phyloP scores from a whole-genome alignment of 306 rosid genomes.

The Oxytropis ochrocephala region DNA sequence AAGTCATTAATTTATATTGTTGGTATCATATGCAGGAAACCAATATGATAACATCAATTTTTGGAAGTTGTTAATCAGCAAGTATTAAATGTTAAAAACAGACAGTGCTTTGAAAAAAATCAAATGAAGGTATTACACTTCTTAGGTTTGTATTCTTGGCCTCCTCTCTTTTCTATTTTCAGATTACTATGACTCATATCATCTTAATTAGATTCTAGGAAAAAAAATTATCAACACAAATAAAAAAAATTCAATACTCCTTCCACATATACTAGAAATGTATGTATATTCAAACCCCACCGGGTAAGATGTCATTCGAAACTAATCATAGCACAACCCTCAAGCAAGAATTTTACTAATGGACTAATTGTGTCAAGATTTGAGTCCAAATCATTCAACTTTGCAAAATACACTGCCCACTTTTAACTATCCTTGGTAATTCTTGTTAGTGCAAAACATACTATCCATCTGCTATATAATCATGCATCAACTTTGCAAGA shows the following conservation, averaged over 20 bases:
- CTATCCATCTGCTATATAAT: too few relatives aligned
- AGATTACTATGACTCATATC: background rate
- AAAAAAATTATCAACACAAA: background rate
- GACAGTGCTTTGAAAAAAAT: background rate
- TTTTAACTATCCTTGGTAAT: too few relatives aligned
- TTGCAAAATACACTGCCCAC: too few relatives aligned
- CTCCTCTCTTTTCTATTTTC: background rate
- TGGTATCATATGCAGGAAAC: conserved; percentile 6
- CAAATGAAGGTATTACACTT: background rate
- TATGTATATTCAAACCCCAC: background rate
- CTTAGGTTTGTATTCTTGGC: background rate
- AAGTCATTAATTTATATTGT: background rate
- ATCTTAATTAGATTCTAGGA: conserved; percentile 5
- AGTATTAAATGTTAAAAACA: background rate
- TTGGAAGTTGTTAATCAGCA: background rate
- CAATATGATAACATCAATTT: background rate
- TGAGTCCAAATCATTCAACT: too few relatives aligned
- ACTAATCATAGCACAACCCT: background rate
- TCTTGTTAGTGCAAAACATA: too few relatives aligned
- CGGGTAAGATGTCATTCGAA: background rate
- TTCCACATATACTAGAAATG: background rate
- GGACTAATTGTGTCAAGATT: too few relatives aligned
- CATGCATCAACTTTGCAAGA: too few relatives aligned
- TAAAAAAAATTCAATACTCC: background rate
- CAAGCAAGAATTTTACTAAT: too few relatives aligned